Evolutionary conservation across 2,329 filamentous ascomycete genomes (phyloP).

Genomic region (Neoarthrinium moseri): DNA sequence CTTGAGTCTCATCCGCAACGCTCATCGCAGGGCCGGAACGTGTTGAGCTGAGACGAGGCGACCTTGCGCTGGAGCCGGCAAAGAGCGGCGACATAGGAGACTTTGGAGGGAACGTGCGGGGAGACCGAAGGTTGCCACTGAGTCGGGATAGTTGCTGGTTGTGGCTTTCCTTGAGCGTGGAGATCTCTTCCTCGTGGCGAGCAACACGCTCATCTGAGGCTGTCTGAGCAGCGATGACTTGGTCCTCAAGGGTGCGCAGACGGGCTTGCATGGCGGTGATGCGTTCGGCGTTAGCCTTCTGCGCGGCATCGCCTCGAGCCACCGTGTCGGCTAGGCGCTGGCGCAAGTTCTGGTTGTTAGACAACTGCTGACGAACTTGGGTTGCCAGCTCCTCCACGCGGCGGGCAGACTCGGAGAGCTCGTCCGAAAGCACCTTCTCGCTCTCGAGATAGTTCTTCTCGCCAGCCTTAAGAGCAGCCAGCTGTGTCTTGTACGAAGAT

Average conservation of each 20-base stretch:
- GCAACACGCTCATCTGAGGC: conserved; percentile 81
- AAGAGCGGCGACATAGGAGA: conserved; percentile 64
- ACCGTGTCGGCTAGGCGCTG: conserved; percentile 77
- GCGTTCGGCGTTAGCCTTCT: conserved; percentile 74
- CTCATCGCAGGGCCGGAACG: conserved; percentile 56
- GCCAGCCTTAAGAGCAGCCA: conserved; percentile 54
- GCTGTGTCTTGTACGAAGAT: conserved; percentile 58
- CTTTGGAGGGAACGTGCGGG: conserved; percentile 53
- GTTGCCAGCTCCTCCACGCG: conserved; percentile 77
- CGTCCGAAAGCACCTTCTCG: conserved; percentile 64
- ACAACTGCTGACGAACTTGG: conserved; percentile 77
- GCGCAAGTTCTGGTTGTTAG: conserved; percentile 74
- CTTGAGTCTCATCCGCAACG: conserved; percentile 71
- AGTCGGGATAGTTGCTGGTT: conserved; percentile 75
- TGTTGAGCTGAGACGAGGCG: conserved; percentile 51
- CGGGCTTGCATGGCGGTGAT: conserved; percentile 82
- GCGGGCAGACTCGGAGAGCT: conserved; percentile 71
- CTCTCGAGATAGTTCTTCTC: conserved; percentile 58
- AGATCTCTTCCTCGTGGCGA: conserved; percentile 83
- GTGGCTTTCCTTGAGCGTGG: conserved; percentile 72
- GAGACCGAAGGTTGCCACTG: conserved; percentile 50
- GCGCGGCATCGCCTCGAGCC: conserved; percentile 78
- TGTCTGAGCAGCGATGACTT: conserved; percentile 78
- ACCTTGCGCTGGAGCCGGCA: conserved; percentile 41
- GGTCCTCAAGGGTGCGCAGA: conserved; percentile 80